Evolutionary conservation across 257 asterid genomes (phyloP).

Genomic region (Nicotiana otophora): DNA sequence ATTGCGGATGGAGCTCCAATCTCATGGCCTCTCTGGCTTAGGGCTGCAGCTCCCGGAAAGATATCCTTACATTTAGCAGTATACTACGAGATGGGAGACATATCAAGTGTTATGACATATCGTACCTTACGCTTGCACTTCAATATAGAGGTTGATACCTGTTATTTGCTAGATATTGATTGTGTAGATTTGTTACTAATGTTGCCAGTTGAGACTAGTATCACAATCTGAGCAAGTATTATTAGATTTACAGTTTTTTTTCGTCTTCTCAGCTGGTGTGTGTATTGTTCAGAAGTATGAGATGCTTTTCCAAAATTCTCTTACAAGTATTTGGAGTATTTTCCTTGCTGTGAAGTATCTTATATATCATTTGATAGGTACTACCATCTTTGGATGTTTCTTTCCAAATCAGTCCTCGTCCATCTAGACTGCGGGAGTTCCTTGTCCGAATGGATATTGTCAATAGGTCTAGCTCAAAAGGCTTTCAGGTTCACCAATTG

Average conservation of each 20-base stretch:
- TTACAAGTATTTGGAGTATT: conserved; percentile 6
- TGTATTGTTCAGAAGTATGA: neutral
- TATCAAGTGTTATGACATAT: conserved; percentile 53
- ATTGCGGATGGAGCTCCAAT: conserved; percentile 51
- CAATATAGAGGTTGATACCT: conserved; percentile 60
- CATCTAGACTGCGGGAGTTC: conserved; percentile 76
- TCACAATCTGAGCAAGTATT: neutral
- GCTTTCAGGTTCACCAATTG: conserved; percentile 77
- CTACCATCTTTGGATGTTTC: conserved; percentile 85
- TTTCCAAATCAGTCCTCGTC: conserved; percentile 64
- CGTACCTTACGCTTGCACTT: conserved; percentile 84
- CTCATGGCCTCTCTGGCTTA: conserved; percentile 89
- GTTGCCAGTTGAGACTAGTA: neutral
- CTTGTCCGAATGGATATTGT: conserved; percentile 82
- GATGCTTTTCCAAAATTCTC: conserved; percentile 3
- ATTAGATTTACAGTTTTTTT: neutral
- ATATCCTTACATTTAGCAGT: conserved; percentile 53
- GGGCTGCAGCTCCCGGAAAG: conserved; percentile 90
- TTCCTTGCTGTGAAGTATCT: conserved; percentile 2
- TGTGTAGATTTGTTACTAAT: neutral
- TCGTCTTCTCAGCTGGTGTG: neutral
- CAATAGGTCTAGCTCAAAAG: conserved; percentile 74
- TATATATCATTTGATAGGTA: conserved; percentile 43
- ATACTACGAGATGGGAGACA: conserved; percentile 81
- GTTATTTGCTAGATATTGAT: conserved; percentile 5